phyloP scores from a whole-genome alignment of 2,329 filamentous ascomycete species.

The Hymenoscyphus linearis region DNA sequence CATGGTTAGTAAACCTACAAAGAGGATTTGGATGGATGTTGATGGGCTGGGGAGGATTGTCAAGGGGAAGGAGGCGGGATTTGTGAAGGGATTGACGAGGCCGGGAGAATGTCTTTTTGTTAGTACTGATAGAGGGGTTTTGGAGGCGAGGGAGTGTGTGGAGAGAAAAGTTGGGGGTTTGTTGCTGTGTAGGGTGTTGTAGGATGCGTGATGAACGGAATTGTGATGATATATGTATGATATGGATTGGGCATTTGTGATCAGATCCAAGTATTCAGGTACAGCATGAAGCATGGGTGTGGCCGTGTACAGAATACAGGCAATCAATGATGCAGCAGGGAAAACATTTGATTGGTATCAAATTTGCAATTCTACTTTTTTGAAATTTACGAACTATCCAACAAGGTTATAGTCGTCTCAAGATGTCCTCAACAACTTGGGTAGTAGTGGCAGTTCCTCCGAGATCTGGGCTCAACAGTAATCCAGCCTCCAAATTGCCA shows the following conservation, averaged over 20 bases:
- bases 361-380: not conserved
- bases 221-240: constrained; percentile 15
- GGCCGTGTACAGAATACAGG: not conserved
- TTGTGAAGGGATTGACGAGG: constrained; percentile 58
- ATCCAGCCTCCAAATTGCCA: constrained; percentile 78
- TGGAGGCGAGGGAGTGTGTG: constrained; percentile 66
- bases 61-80: constrained; percentile 50
- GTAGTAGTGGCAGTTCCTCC: constrained; percentile 81
- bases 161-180: constrained; percentile 64
- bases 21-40: constrained; percentile 58
- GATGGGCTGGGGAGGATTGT: constrained; percentile 52
- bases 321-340: not conserved
- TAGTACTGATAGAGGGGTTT: constrained; percentile 59
- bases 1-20: constrained; percentile 63
- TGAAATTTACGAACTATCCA: constrained; percentile 4
- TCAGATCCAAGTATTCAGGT: not conserved
- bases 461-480: constrained; percentile 80
- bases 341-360: not conserved
- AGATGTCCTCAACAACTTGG: constrained; percentile 81
- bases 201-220: constrained; percentile 14
- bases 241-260: constrained; percentile 21
- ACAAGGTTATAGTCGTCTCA: constrained; percentile 64
- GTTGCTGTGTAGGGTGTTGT: constrained; percentile 57
- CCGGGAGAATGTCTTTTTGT: constrained; percentile 67
- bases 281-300: not conserved